Base-by-base conservation (phyloP, 2,329 filamentous ascomycete genomes). In the Nigrograna mackinnonii region DNA sequence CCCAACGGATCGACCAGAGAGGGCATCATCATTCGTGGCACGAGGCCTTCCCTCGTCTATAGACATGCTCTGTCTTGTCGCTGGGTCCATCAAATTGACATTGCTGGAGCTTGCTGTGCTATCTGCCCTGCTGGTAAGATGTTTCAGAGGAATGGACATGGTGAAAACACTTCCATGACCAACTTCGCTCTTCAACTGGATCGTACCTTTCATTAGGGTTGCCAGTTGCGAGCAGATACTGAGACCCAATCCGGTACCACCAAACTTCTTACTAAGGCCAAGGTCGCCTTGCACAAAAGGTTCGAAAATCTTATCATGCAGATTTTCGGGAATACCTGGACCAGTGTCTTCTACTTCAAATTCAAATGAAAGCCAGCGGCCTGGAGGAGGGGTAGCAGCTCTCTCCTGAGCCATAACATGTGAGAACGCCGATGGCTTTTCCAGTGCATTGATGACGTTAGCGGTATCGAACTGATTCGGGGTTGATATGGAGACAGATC, bases 251-350 rank as follows among this genome's bases (percentile, higher is more conserved):
- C 91, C 91, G 1, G 91, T 96, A 13, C 91, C 91, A 14, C 90
- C 90, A 61, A 86, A 95, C 60, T 94, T 94, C 67, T 90, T 95
- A 72, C 87, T 95, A 13, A 96, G 72, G 1, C 90, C 88, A 2
- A 94, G 73, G 61, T 96, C 91, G n/a, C 88, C 91, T 67, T 96
- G 91, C 0, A 96, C 88, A 60, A 96, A 96, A 1, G 91, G 91
- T 65, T 96, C 91, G 62, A 96, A 96, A 7, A 96, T 89, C 53
- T 85, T 85, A 43, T 88, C 77, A 55, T 91, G 89, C 66, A 95
- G 81, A 50, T 86, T 74, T 5, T 84, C 80, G 0, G 89, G 83
- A 42, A 96, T 95, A 20, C 91, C 91, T 0, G 90, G 91, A 0
- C 91, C 91, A 0, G 85, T 92, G 54, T 96, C 91, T 61, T 90